A percentile compares a stretch with the other conserved stretches of the same genome.
Evolutionary conservation across 371 early-diverging fungal species (phyloP).

Genomic region (Basidiobolus meristosporus): DNA sequence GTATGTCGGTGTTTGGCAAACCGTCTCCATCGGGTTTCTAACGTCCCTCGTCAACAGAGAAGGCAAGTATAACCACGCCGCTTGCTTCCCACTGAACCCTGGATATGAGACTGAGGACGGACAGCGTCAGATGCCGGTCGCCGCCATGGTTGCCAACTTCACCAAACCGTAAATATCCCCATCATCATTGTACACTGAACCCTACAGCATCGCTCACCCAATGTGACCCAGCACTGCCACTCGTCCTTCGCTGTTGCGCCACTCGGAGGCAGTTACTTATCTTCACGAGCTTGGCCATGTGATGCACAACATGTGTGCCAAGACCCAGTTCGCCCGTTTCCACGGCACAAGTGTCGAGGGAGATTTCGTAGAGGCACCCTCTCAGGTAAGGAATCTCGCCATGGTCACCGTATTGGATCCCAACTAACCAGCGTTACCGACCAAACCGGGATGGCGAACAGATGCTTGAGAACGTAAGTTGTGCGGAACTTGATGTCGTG

Average conservation of each 20-base stretch:
- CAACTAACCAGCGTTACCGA: too few species aligned
- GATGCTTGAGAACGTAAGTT: slow-evolving; percentile 38
- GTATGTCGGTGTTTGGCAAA: too few species aligned
- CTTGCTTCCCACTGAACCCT: slow-evolving; percentile 46
- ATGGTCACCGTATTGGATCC: too few species aligned
- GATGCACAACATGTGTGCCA: slow-evolving; percentile 60
- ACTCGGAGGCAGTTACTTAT: slow-evolving; percentile 42
- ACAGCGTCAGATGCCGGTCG: slow-evolving; percentile 35
- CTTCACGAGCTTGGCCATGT: slow-evolving; percentile 52
- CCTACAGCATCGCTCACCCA: not conserved
- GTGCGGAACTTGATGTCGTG: not conserved
- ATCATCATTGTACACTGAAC: not conserved
- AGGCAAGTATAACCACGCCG: slow-evolving; percentile 61
- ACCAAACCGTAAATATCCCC: slow-evolving; percentile 31
- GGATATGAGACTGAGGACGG: slow-evolving; percentile 26
- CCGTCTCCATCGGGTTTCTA: too few species aligned
- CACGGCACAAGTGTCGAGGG: slow-evolving; percentile 60
- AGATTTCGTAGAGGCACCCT: slow-evolving; percentile 87
- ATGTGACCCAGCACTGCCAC: slow-evolving; percentile 21
- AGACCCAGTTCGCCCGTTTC: slow-evolving; percentile 46
- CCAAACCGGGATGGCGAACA: too few species aligned
- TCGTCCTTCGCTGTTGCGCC: slow-evolving; percentile 61
- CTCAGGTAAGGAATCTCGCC: too few species aligned
- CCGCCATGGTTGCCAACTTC: slow-evolving; percentile 72
- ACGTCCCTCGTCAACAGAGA: too few species aligned